Evolutionary conservation across 148 eudicot species (phyloP), one percentile per base, ranked within the genome.

Genomic region (Camellia lanceoleosa): DNA sequence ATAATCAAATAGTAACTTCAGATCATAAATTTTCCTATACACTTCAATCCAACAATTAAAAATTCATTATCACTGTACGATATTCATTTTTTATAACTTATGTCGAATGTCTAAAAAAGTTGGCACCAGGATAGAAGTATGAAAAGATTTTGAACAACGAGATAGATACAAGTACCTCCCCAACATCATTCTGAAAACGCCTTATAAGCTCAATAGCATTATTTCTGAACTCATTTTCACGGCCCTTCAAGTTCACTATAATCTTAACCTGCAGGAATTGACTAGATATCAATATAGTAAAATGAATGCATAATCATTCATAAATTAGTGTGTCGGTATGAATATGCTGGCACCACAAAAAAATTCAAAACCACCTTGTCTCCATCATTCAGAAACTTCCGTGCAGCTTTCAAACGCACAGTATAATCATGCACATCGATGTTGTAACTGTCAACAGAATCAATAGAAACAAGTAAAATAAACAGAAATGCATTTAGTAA

Each of bases 391-490:
- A 95, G 78, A 84, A 95, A 95, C 84, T 87, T 95, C 81, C 83
- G 81, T 80, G 97, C 96, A 64, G 98, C 97, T 87, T 80, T 93
- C 85, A 95, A 80, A 43, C 97, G 97, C 73, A 95, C 98, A 18
- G 93, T 76, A 79, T 95, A 95, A 87, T 95, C 98, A 80, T 95
- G 98, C 67, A 85, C 89, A 84, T 91, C 96, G 61, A 95, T 93
- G 76, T 95, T 95, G 82, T 89, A 90, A 80, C 98, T 95, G 91
- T 47, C 84, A 87, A 52, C 41, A 81, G 66, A 44, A 6, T 75
- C 46, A 78, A 68, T 20, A 80, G n/a, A 51, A 23, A 20, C 6
- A 63, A 65, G 72, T 79, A 71, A 77, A 70, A 79, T 18, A 7
- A 70, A 42, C 47, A 56, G 13, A n/a, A 19, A 58, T 18, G 6